Evolutionary conservation across 2,329 filamentous ascomycete species (phyloP), one percentile per base, ranked within the genome.

Genomic region (Colletotrichum neosansevieriae): DNA sequence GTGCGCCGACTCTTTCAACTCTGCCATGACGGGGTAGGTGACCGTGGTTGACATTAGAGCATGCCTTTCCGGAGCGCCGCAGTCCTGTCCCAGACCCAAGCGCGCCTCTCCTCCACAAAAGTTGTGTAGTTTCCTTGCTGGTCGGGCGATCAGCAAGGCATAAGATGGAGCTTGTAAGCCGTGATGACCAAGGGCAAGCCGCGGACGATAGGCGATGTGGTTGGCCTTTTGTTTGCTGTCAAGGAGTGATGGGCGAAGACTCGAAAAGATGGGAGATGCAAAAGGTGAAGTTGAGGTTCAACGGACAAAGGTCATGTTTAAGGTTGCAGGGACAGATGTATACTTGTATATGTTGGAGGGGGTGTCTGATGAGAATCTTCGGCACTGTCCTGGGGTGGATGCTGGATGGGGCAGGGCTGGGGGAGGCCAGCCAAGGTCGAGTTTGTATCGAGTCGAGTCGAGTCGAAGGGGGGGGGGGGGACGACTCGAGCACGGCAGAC

Each of bases 11-110:
- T 89, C 87, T 83, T 88, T 88, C 81, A 89, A 78, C 77, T 89
- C 87, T 85, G 87, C 85, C 87, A 89, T 89, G 77, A 85, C 84
- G 81, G 86, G 84, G 79, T 88, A 87, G 73, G 86, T 86, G 78
- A 85, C 80, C 76, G 85, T 85, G 81, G 86, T 86, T 82, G 86
- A 88, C 85, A 88, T 88, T 84, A 80, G 84, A 82, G 76, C 85
- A 86, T 87, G 75, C 81, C 82, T 76, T 72, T 54, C 76, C 69
- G 50, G 40, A 56, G 65, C 67, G 67, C 62, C 29, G 62, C 51
- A 69, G 67, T 69, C 67, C 67, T 69, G 44, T 67, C 15, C 57
- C 56, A 69, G 67, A 69, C 62, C 58, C 50, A 57, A 67, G 63
- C 67, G 63, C 67, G 29, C 56, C 34, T 32, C n/a, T 73, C 71